Evolutionary conservation across 768 basidiomycete genomes (phyloP), one percentile per base, ranked within the genome.

Genomic region (Agrocybe praecox): DNA sequence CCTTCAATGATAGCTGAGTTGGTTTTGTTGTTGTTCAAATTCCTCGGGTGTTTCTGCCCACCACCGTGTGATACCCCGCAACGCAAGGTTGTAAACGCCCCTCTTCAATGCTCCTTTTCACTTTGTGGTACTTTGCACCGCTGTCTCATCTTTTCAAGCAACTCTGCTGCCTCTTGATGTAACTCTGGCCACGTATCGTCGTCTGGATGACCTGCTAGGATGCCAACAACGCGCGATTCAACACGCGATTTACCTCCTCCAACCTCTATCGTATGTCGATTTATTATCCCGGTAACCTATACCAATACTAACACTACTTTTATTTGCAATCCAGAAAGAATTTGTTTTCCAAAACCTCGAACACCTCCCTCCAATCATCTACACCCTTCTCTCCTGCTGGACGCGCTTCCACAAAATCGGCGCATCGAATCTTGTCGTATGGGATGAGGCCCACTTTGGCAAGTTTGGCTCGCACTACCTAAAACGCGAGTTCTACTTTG

Each of bases 381-480:
- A 98, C 77, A 97, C 96, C 42, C 83, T 96, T 29, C 85, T 98
- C 45, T 88, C 94, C 11, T 95, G 96, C 77, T 94, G 92, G 85
- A 97, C 96, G 6, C 89, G 96, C 24, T 96, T 90, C 73, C 90
- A 96, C 78, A 84, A 88, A 64, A 99, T 99, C 46, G 96, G 97
- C 12, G 84, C 86, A 54, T 82, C 92, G 32, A 83, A 89, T 67
- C 69, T 83, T 61, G 96, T 99, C 72, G 87, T 98, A 57, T 98
- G 96, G 97, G 97, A 99, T 72, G 97, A 99, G 79, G 96, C 97
- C 36, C 97, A 99, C 74, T 99, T 98, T 73, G 97, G 97, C 64
- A 98, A 99, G 76, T 98, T 99, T 74, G 97, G 94, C 49, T 93
- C 93, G 49, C 90, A 98, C 74, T 98, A 99, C 74, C 87, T 99